These are phyloP conservation scores for Saccharomycopsis fibuligera DNA, from an alignment of 805 yeast species.

Conservation along the genomic window DNA sequence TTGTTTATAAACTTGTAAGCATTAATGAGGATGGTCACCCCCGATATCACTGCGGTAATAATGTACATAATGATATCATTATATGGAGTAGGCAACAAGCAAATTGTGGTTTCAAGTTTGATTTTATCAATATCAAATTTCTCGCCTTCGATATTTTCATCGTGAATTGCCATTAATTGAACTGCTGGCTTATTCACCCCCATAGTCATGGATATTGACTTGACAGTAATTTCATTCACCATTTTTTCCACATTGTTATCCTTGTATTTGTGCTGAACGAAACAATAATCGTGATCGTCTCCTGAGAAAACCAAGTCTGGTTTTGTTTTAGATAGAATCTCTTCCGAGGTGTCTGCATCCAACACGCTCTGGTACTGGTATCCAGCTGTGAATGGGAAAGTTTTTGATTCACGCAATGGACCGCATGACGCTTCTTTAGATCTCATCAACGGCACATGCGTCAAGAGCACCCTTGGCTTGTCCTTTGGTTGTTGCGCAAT, in stretches of 20 bases:
- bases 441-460: slow-evolving; percentile 86
- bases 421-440: slow-evolving; percentile 66
- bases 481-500: slow-evolving; percentile 28
- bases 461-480: slow-evolving; percentile 59
- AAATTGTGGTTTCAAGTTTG: slow-evolving; percentile 38
- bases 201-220: slow-evolving; percentile 88
- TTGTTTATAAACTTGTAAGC: background rate
- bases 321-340: slow-evolving; percentile 47
- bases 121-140: slow-evolving; percentile 3
- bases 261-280: slow-evolving; percentile 46
- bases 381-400: slow-evolving; percentile 70
- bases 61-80: slow-evolving; percentile 34
- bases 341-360: slow-evolving; percentile 49
- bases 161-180: slow-evolving; percentile 65
- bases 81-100: slow-evolving; percentile 53
- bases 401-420: slow-evolving; percentile 59
- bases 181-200: slow-evolving; percentile 83
- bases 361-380: slow-evolving; percentile 85
- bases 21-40: slow-evolving; percentile 11
- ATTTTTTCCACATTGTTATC: slow-evolving; percentile 22
- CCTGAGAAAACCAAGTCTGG: slow-evolving; percentile 82
- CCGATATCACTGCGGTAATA: slow-evolving; percentile 22
- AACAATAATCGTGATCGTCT: slow-evolving; percentile 96
- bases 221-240: slow-evolving; percentile 70
- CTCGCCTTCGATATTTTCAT: slow-evolving; percentile 28